Percentiles rank a stretch among this genome's conserved stretches.
These are phyloP conservation scores for Entomophthora muscae DNA, from an alignment of 371 early-diverging fungal genomes.

Conservation along the genomic window DNA sequence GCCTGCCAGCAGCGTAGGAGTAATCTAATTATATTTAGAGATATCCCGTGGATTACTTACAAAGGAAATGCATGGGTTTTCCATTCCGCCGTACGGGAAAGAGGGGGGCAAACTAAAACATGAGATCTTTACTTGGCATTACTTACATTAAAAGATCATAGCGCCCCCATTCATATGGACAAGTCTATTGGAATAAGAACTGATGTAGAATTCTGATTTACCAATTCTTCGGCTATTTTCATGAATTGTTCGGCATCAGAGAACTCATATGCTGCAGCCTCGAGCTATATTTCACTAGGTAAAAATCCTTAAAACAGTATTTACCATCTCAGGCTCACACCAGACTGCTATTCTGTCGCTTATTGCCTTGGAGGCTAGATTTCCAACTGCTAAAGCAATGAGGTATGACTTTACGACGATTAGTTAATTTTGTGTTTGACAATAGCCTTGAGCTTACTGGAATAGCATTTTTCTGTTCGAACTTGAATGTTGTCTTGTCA, in stretches of 20 bases:
- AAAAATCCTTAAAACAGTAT: no score
- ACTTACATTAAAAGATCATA: slow-evolving; percentile 80
- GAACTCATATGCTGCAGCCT: slow-evolving; percentile 88
- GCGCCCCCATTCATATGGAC: slow-evolving; percentile 87
- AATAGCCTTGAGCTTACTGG: slow-evolving; percentile 24
- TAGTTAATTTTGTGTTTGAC: not conserved
- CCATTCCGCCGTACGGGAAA: slow-evolving; percentile 93
- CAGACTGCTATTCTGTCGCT: slow-evolving; percentile 88
- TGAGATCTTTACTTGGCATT: slow-evolving; percentile 12
- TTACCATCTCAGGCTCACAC: slow-evolving; percentile 75
- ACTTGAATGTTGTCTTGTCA: slow-evolving; percentile 29
- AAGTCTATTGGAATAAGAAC: not conserved
- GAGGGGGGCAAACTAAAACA: slow-evolving; percentile 25
- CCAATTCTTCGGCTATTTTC: slow-evolving; percentile 56
- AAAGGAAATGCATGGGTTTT: slow-evolving; percentile 89
- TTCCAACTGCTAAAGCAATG: slow-evolving; percentile 85
- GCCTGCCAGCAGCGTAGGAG: slow-evolving; percentile 77
- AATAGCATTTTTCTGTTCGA: slow-evolving; percentile 51
- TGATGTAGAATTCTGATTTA: slow-evolving; percentile 23
- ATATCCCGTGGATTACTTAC: slow-evolving; percentile 11
- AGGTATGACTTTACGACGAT: slow-evolving; percentile 43
- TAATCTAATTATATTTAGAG: slow-evolving; percentile 16
- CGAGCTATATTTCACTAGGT: not conserved
- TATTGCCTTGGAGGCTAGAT: slow-evolving; percentile 55
- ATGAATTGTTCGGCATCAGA: slow-evolving; percentile 79